A percentile compares a stretch with the other conserved stretches of the same genome.
Evolutionary conservation across 768 basidiomycete species (phyloP).

Genomic region (Pleurotus eryngii): DNA sequence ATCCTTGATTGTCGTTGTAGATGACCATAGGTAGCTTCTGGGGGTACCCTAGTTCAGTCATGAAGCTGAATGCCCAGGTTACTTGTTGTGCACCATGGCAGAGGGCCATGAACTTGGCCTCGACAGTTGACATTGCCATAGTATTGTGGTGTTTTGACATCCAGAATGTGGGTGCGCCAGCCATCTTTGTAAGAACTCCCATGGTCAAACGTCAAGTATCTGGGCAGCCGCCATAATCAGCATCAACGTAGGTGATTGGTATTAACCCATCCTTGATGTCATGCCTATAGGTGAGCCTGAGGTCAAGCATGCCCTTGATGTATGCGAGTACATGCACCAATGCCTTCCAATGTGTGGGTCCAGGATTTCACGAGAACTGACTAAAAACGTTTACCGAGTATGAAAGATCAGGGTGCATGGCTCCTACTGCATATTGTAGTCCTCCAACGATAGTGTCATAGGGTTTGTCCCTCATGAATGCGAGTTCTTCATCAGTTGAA

Average conservation of each 20-base stretch:
- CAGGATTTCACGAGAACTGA: not conserved
- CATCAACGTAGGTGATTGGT: constrained; percentile 11
- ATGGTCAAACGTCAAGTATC: constrained; percentile 24
- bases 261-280: not conserved
- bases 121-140: constrained; percentile 30
- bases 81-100: constrained; percentile 18
- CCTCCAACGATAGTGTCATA: constrained; percentile 6
- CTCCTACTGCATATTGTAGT: not conserved
- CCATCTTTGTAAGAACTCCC: constrained; percentile 29
- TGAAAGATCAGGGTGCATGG: not conserved
- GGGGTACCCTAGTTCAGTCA: constrained; percentile 18
- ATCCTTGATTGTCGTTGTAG: constrained; percentile 22
- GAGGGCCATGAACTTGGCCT: constrained; percentile 34
- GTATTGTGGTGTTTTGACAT: constrained; percentile 25
- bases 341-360: not conserved
- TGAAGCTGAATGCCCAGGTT: constrained; percentile 23
- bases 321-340: not conserved
- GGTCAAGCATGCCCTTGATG: not conserved
- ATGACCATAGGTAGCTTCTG: constrained; percentile 10
- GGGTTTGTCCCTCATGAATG: constrained; percentile 9
- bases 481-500: not conserved
- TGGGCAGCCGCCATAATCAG: constrained; percentile 16
- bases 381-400: not conserved
- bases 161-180: constrained; percentile 31
- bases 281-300: not conserved